These are phyloP conservation scores for Neopestalotiopsis sp. DNA, from an alignment of 2,329 filamentous ascomycete species.

Conservation along the genomic window DNA sequence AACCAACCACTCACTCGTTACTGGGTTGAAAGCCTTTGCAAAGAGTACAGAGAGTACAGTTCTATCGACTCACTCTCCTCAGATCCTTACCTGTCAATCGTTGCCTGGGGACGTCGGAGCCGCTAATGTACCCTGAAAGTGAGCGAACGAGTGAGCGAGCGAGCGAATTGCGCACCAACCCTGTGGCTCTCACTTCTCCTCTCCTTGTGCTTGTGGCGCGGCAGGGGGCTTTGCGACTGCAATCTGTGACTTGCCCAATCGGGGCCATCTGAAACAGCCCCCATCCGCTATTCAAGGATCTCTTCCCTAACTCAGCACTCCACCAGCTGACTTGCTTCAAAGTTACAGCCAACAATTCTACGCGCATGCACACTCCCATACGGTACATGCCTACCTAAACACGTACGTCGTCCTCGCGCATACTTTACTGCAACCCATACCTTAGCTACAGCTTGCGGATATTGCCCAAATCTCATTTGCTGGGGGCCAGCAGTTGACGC, in stretches of 20 bases:
- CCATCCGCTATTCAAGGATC: conserved; percentile 14
- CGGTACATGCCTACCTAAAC: too few relatives aligned
- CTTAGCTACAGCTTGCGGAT: neutral
- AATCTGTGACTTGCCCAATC: conserved; percentile 22
- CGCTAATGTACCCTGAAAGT: neutral
- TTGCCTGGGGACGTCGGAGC: neutral
- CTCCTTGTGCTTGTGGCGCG: conserved; percentile 17
- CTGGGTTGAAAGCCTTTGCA: neutral
- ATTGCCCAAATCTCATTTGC: neutral
- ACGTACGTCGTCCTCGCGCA: neutral
- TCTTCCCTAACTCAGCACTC: neutral
- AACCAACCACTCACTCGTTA: neutral
- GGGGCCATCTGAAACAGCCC: conserved; percentile 21
- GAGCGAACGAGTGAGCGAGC: neutral
- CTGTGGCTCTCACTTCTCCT: neutral
- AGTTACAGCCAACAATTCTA: neutral
- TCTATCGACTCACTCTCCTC: neutral
- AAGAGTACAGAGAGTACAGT: neutral
- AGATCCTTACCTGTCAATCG: neutral
- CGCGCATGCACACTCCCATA: neutral
- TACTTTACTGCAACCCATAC: neutral
- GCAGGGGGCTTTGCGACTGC: conserved; percentile 6
- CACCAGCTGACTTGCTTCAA: conserved; percentile 3
- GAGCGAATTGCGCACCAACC: neutral
- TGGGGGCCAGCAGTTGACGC: neutral